phyloP scores from a whole-genome alignment of 2,329 filamentous ascomycete species.

The Acarospora socialis region DNA sequence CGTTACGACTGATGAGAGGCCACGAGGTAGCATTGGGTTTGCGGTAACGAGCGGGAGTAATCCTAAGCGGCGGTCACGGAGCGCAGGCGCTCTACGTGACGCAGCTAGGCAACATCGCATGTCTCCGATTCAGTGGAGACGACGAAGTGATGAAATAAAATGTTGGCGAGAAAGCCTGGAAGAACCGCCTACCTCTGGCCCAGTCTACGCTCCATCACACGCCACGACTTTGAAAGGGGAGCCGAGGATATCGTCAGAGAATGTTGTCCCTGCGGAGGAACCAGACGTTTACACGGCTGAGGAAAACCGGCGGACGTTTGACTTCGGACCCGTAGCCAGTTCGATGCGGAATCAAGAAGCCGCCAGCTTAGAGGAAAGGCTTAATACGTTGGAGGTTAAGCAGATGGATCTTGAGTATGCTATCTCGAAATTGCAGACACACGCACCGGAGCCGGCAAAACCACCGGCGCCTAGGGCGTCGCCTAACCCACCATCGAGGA shows the following conservation, averaged over 20 bases:
- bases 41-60: conserved; percentile 17
- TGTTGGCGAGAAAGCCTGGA: conserved; percentile 23
- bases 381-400: conserved; percentile 37
- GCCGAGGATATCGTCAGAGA: too few species aligned
- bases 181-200: too few species aligned
- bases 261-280: too few species aligned
- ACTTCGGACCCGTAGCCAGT: conserved; percentile 25
- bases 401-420: conserved; percentile 36
- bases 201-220: too few species aligned
- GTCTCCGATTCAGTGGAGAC: conserved; percentile 28
- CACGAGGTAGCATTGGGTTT: conserved; percentile 12
- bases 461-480: conserved; percentile 5
- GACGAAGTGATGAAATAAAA: conserved; percentile 26
- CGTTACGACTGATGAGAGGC: too few species aligned
- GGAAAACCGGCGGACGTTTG: conserved; percentile 8
- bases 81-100: conserved; percentile 27
- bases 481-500: too few species aligned
- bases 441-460: conserved; percentile 3
- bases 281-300: not conserved
- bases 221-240: conserved; percentile 10
- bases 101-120: conserved; percentile 23
- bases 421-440: conserved; percentile 31
- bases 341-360: conserved; percentile 27
- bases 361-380: conserved; percentile 29
- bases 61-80: conserved; percentile 30